Base-by-base conservation (phyloP, 805 yeast species). In the Blastobotrys americana region DNA sequence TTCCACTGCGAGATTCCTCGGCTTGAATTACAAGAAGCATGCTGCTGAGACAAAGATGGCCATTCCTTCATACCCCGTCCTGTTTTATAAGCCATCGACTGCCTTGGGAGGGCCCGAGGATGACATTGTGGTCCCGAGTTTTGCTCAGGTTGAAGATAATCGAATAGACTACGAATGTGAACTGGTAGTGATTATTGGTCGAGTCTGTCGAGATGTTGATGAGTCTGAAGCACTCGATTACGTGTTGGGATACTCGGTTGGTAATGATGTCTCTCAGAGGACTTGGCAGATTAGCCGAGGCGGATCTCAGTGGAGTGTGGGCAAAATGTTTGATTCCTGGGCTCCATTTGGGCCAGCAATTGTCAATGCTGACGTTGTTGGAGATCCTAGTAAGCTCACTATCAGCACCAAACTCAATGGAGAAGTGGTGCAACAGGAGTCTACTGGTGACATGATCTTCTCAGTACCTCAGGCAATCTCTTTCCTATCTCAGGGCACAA, bases 321-420 rank as follows among this genome's bases (percentile, higher is more conserved):
- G 77, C 8, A 76, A 76, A 59, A 69, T 70, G 70, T 74, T 71
- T 51, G 81, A 76, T 46, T 70, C 71, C 3, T 76, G 72, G 71
- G 77, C 79, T 1, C 81, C 81, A 18, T 55, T 76, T 43, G 81
- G 80, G 2, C 81, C 81, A 3, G 73, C 71, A 5, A 63, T 76
- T 39, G 76, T 73, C 3, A 45, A 67, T 2, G 46, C 47, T 1
- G 44, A 51, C 9, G 44, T 68, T 15, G 59, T 69, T 23, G 45
- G 58, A 1, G 60, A 65, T 37, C 69, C 72, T 15, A 58, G 61
- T 34, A 46, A 52, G n/a, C 59, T 74, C 43, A 54, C 55, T 16
- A 61, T 76, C 34, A 52, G 56, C 33, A 65, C 75, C 10, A 58
- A 53, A 36, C 67, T 76, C 49, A 76, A 75, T 49, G 80, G 77